Evolutionary conservation across 164 flowering plant genomes (phyloP), one percentile per base, ranked within the genome.

Genomic region (Taxillus chinensis): DNA sequence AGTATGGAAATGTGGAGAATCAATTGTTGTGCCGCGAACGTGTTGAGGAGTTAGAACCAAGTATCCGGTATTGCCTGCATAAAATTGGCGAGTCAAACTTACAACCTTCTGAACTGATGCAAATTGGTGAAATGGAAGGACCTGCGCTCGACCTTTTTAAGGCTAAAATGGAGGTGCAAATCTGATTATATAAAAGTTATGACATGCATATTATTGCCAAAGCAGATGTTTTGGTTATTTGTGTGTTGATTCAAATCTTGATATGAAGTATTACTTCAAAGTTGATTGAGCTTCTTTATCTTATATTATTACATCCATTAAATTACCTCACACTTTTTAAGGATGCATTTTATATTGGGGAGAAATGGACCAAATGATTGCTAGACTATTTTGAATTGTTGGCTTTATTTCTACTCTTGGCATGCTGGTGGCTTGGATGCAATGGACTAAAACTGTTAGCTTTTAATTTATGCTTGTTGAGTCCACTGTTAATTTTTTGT

Each of bases 41-140:
- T 15, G 96, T 92, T 79, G 96, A 86, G 69, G 98, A 92, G 76
- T 77, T 92, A 64, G 96, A 87, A 72, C 98, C 96, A 15, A 92
- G 91, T 69, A 86, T 92, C 8, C 75, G 84, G 5, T 90, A 88
- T 66, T 90, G 98, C 77, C 72, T 80, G 42, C 92, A 90, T 73
- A 90, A 92, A 77, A 82, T 90, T 73, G 96, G 98, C 27, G 82
- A 80, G 76, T 83, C 96, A 67, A 90, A 89, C 65, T 55, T 90
- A 61, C 83, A 81, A 71, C 70, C 93, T 63, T 86, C 93, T 64
- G 96, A 88, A 67, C 89, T 90, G 50, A 63, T 85, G 64, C 83
- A 85, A 15, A 83, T 88, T 60, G 92, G 95, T 59, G 84, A 92
- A 74, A 86, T 88, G 90, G 96, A 92, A 82, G 97, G 96, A 57